Evolutionary conservation across 1,139 yeast genomes (phyloP), one percentile per base, ranked within the genome.

Genomic region (Debaryomyces udenii): DNA sequence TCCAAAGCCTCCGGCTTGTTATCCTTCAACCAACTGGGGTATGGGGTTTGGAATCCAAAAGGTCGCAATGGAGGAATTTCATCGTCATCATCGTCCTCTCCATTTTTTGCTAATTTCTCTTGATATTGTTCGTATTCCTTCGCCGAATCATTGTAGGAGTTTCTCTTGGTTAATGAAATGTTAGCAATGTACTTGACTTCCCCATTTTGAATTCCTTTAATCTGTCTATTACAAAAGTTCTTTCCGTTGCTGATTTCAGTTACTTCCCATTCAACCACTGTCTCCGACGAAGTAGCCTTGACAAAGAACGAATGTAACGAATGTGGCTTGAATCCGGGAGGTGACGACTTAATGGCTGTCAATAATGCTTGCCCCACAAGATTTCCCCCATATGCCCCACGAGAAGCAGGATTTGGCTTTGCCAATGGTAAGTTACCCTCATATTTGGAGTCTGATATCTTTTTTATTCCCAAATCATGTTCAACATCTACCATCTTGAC

Each of bases 191-290:
- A 82, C 28, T 75, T 73, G 38, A 81, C 54, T 14, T 62, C 60
- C 9, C 76, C 80, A 17, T 69, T 57, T 57, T 84, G 90, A 31
- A 62, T 65, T 0, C 83, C 86, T 35, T 69, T 66, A 3, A 85
- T 75, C 31, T 79, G 74, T 41, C 86, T 70, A 38, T 84, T 83
- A 35, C 75, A 68, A 55, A 81, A 86, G 45, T 51, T 81, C 44
- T 76, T 78, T 3, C 94, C 94, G 44, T 77, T 61, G 35, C 70
- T 65, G n/a, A 65, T 59, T 23, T 41, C 42, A 3, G 62, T 63
- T 3, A 69, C 68, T 41, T 61, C 60, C 70, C 75, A 73, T 13
- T 58, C 54, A 40, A 70, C 53, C 10, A 46, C 46, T 18, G 53
- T 45, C 6, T 53, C 51, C 15, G 42, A 33, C 31, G 39, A 43